Percentiles rank a stretch among this genome's conserved stretches.
phyloP scores from a whole-genome alignment of 805 yeast genomes.

The Sugiyamaella mastotermitis region DNA sequence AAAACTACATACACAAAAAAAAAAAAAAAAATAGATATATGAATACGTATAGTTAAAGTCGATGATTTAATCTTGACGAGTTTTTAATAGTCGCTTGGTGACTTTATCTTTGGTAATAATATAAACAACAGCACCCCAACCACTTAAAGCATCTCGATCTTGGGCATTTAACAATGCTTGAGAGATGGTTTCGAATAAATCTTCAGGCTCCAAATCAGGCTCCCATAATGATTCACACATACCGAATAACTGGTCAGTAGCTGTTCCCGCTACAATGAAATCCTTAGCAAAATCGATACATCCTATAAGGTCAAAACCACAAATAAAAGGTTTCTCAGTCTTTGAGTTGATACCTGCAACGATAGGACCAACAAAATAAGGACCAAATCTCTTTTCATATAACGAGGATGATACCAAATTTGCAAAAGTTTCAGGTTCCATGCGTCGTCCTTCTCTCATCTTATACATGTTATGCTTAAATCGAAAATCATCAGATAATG shows the following conservation, averaged over 20 bases:
- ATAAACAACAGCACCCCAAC: slow-evolving; percentile 98
- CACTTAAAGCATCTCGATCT: slow-evolving; percentile 94
- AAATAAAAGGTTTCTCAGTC: slow-evolving; percentile 78
- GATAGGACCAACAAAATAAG: slow-evolving; percentile 93
- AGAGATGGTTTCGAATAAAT: slow-evolving; percentile 88
- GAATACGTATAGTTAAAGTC: too few species aligned
- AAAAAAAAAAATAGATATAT: too few species aligned
- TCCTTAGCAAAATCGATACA: slow-evolving; percentile 93
- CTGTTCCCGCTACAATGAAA: slow-evolving; percentile 93
- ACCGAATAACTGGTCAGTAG: slow-evolving; percentile 93
- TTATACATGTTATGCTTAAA: slow-evolving; percentile 83
- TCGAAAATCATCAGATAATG: slow-evolving; percentile 73
- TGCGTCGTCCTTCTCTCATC: slow-evolving; percentile 81
- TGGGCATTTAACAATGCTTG: slow-evolving; percentile 92
- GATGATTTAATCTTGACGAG: slow-evolving; percentile 80
- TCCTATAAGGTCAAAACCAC: slow-evolving; percentile 95
- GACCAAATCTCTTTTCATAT: slow-evolving; percentile 85
- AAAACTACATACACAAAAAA: too few species aligned
- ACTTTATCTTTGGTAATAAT: slow-evolving; percentile 89
- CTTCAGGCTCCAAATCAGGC: slow-evolving; percentile 90
- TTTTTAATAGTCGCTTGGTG: slow-evolving; percentile 76
- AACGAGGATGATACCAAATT: slow-evolving; percentile 85
- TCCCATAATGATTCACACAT: slow-evolving; percentile 97
- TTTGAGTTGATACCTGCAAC: slow-evolving; percentile 91
- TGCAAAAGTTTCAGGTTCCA: slow-evolving; percentile 92